Conservation (phyloP, 1,139 yeast species). For the Kazachstania sp. region DNA sequence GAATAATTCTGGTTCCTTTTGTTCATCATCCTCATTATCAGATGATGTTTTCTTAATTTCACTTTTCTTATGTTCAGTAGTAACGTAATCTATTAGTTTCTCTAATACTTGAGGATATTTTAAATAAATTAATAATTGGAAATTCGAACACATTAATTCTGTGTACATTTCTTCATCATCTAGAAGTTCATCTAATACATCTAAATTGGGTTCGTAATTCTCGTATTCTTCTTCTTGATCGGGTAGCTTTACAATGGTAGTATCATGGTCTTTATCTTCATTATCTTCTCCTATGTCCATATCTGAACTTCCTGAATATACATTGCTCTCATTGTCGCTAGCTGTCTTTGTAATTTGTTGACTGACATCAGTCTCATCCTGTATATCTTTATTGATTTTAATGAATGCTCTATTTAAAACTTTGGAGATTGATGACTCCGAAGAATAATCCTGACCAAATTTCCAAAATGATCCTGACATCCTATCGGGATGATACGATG, state of each 20-base stretch:
- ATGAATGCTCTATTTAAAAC: constrained; percentile 43
- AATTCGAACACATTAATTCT: constrained; percentile 74
- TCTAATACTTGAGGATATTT: constrained; percentile 64
- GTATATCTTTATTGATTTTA: constrained; percentile 21
- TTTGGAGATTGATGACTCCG: constrained; percentile 65
- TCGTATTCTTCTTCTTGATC: constrained; percentile 27
- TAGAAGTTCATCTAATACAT: constrained; percentile 54
- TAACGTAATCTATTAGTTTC: constrained; percentile 59
- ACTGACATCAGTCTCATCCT: constrained; percentile 1
- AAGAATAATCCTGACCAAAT: constrained; percentile 75
- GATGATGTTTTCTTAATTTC: not conserved
- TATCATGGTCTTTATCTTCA: constrained; percentile 13
- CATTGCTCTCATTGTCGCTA: constrained; percentile 6
- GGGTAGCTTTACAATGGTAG: constrained; percentile 18
- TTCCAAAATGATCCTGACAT: constrained; percentile 91
- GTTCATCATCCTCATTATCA: constrained; percentile 8
- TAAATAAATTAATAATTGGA: constrained; percentile 70
- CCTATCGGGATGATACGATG: no score
- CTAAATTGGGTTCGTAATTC: constrained; percentile 32
- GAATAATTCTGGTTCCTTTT: constrained; percentile 14
- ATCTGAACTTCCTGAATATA: constrained; percentile 3
- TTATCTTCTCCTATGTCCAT: constrained; percentile 9
- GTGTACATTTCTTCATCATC: constrained; percentile 84
- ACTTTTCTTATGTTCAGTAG: constrained; percentile 29
- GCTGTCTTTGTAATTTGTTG: constrained; percentile 1